Evolutionary conservation across 331 rosid genomes (phyloP), one percentile per base, ranked within the genome.

Genomic region (Acacia pycnantha): DNA sequence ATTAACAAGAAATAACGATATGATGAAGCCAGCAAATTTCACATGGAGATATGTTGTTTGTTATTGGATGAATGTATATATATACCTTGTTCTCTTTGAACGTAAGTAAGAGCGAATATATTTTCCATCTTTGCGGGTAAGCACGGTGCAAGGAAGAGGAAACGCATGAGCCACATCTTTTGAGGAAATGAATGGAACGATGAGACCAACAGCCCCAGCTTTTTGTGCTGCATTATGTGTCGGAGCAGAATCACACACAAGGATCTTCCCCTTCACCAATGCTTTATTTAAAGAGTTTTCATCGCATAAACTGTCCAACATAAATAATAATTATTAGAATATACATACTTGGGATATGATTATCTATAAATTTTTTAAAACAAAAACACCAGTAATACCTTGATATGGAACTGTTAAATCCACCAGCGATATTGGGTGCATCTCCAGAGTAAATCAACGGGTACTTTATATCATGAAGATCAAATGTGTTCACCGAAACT

Each of bases 361-460:
- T 6, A 37, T 6, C 41, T 6, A 37, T 37, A 37, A 1, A 6
- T 37, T 37, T 37, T 37, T 37, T 37, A 37, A 37, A 6, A 37
- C 41, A 37, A 37, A 37, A 37, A 37, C 8, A 37, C 41, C 41
- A 37, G 41, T 6, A 6, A 61, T 79, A 86, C 86, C 82, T 79
- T 46, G 89, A 74, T 6, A 0, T 5, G 5, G 82, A 65, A 0
- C 83, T 41, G 31, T 66, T 70, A 43, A 1, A 47, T 15, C 87
- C 89, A 24, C 18, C 78, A 0, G 77, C n/a, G 0, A 48, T 70
- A 59, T 89, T 87, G 6, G 89, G 86, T 77, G 86, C 86, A 58
- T 87, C 77, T 43, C 91, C 84, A 9, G 78, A 88, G 51, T 83
- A 80, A 76, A 86, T 79, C 6, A 86, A 19, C 0, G 83, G 81